These are phyloP conservation scores for Lentinula guzmanii DNA, from an alignment of 768 basidiomycete species.

Conservation along the genomic window DNA sequence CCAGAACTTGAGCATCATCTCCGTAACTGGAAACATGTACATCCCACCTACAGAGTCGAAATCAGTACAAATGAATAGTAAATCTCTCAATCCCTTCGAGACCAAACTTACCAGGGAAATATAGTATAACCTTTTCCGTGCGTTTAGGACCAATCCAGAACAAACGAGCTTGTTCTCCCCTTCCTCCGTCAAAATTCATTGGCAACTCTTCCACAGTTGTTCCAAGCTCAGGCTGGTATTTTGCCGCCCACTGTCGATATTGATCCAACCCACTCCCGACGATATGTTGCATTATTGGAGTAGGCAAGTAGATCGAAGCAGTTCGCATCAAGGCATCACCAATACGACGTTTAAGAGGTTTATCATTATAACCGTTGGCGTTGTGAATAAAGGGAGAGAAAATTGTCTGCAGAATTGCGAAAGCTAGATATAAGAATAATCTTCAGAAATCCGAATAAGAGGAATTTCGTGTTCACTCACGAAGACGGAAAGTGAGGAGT, in stretches of 20 bases:
- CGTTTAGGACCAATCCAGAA: constrained; percentile 27
- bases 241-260: background rate
- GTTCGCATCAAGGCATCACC: background rate
- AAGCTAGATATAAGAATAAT: background rate
- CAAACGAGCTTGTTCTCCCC: constrained; percentile 13
- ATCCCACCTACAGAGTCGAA: constrained; percentile 3
- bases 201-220: background rate
- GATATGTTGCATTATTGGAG: background rate
- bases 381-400: background rate
- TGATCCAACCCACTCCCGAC: background rate
- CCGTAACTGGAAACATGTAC: constrained; percentile 4
- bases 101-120: constrained; percentile 22
- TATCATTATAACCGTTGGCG: background rate
- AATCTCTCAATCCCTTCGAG: background rate
- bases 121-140: constrained; percentile 26
- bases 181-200: background rate
- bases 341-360: background rate
- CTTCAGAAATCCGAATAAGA: background rate
- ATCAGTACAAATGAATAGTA: background rate
- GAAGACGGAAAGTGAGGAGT: background rate
- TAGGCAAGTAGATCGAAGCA: background rate
- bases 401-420: background rate
- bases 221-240: background rate
- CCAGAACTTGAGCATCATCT: background rate
- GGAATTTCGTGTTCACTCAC: background rate